A percentile compares a stretch with the other conserved stretches of the same genome.
Evolutionary conservation across 2,329 filamentous ascomycete genomes (phyloP).

Genomic region (Monosporascus cannonballus): DNA sequence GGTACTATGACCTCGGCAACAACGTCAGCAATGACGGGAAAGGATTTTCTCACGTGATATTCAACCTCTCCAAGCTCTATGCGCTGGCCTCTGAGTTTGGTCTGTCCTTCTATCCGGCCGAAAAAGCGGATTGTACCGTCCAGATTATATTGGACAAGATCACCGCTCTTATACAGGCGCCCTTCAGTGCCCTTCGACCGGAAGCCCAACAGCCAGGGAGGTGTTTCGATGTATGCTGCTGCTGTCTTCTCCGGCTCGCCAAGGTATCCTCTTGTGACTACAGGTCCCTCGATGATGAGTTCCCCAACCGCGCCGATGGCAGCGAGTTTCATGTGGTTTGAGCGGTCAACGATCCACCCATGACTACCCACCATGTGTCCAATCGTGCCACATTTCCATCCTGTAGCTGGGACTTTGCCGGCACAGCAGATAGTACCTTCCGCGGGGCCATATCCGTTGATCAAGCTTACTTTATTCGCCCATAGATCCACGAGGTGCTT

Average conservation of each 20-base stretch:
- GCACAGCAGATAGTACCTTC: background rate
- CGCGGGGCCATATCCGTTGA: no score
- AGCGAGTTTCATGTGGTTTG: background rate
- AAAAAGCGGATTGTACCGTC: no score
- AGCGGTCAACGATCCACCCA: background rate
- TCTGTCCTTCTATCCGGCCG: background rate
- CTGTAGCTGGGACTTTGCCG: background rate
- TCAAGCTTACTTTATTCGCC: no score
- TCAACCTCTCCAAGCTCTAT: background rate
- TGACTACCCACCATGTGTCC: background rate
- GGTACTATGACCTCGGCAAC: no score
- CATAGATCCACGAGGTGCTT: no score
- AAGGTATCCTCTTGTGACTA: conserved; percentile 6
- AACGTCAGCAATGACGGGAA: background rate
- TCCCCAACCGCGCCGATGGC: conserved; percentile 2
- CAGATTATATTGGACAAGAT: no score
- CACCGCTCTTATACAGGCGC: no score
- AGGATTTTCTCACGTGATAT: background rate
- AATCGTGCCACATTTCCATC: background rate
- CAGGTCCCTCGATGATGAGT: conserved; percentile 4
- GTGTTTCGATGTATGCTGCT: conserved; percentile 1
- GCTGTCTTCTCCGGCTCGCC: conserved; percentile 1
- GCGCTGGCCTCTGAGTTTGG: background rate
- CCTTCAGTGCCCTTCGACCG: background rate
- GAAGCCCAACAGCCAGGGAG: background rate